Conservation (phyloP, 495 filamentous ascomycete genomes). For the Lophiostoma macrostomum region DNA sequence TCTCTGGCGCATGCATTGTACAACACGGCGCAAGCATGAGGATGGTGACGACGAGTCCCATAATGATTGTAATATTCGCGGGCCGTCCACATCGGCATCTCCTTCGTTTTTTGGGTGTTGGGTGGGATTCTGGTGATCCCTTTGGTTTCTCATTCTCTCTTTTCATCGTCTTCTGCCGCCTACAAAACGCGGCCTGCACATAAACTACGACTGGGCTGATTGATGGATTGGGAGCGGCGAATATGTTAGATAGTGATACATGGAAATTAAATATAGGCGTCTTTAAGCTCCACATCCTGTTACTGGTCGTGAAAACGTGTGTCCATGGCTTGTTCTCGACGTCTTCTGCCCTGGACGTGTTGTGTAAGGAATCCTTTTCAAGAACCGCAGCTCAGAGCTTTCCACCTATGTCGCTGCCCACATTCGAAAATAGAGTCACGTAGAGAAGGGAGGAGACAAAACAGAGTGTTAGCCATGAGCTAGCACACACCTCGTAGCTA, state of each 20-base stretch:
- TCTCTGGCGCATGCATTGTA: conserved; percentile 30
- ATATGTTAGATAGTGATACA: conserved; percentile 36
- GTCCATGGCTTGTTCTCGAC: too few relatives aligned
- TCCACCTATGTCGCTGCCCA: too few relatives aligned
- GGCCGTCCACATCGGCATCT: conserved; percentile 22
- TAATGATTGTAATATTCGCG: conserved; percentile 35
- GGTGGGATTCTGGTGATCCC: conserved; percentile 32
- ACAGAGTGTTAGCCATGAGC: too few relatives aligned
- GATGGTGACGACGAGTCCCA: conserved; percentile 20
- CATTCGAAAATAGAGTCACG: too few relatives aligned
- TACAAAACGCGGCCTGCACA: conserved; percentile 27
- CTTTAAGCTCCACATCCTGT: too few relatives aligned
- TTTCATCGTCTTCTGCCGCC: conserved; percentile 18
- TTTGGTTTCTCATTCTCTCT: conserved; percentile 18
- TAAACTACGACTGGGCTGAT: conserved; percentile 26
- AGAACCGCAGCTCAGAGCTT: too few relatives aligned
- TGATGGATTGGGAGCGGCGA: conserved; percentile 9
- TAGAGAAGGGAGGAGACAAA: too few relatives aligned
- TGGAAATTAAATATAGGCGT: conserved; percentile 26
- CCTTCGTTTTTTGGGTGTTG: conserved; percentile 25
- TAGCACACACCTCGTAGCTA: too few relatives aligned
- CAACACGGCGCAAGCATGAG: conserved; percentile 33
- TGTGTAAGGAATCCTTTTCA: too few relatives aligned
- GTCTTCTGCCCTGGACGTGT: too few relatives aligned
- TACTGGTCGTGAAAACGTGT: too few relatives aligned